These are phyloP conservation scores for Circinella minor DNA, from an alignment of 371 early-diverging fungal species.

Conservation along the genomic window DNA sequence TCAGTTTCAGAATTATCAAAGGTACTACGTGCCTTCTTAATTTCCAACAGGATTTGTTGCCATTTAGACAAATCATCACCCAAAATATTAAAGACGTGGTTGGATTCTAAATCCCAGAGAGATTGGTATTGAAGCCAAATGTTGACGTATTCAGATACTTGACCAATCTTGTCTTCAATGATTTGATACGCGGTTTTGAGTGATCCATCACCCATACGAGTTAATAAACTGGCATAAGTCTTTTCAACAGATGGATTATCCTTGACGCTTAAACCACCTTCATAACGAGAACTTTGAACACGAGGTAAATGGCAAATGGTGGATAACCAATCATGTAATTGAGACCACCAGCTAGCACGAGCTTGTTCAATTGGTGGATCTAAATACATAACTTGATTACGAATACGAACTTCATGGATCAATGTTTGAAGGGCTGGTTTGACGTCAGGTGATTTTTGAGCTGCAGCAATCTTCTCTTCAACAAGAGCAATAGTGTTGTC, in stretches of 20 bases:
- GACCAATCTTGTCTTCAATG: constrained; percentile 80
- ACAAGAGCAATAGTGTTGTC: constrained; percentile 35
- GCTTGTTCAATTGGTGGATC: constrained; percentile 96
- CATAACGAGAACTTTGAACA: constrained; percentile 92
- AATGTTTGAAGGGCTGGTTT: constrained; percentile 68
- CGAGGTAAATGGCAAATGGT: constrained; percentile 78
- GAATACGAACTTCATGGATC: constrained; percentile 86
- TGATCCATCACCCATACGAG: constrained; percentile 72
- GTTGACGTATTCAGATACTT: constrained; percentile 86
- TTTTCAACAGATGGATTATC: constrained; percentile 59
- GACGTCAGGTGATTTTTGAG: constrained; percentile 54
- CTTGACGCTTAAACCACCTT: constrained; percentile 72
- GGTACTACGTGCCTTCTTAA: constrained; percentile 91
- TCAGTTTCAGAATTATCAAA: constrained; percentile 96
- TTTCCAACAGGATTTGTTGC: constrained; percentile 94
- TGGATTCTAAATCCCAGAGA: constrained; percentile 95
- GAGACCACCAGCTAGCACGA: constrained; percentile 85
- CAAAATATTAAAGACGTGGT: constrained; percentile 80
- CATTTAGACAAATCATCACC: constrained; percentile 92
- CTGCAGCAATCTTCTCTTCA: constrained; percentile 41
- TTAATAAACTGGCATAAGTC: constrained; percentile 77
- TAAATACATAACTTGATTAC: constrained; percentile 94
- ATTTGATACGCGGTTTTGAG: constrained; percentile 81
- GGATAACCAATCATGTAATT: constrained; percentile 93
- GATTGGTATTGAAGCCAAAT: constrained; percentile 98